Percentiles rank a stretch among this genome's conserved stretches.
These are phyloP conservation scores for Aspergillus melleus DNA, from an alignment of 2,329 filamentous ascomycete species.

Conservation along the genomic window DNA sequence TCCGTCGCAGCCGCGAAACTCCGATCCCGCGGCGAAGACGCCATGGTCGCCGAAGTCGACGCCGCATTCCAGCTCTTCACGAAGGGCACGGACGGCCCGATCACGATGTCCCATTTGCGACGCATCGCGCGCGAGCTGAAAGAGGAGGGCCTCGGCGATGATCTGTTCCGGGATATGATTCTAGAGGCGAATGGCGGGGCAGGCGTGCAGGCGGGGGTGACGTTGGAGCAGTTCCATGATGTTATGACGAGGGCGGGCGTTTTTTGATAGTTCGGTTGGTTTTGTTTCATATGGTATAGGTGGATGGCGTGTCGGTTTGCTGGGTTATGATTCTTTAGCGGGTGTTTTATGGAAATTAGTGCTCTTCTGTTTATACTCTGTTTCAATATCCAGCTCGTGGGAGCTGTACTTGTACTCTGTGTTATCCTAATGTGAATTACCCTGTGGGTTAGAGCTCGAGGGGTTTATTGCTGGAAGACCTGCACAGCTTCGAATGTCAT, in stretches of 20 bases:
- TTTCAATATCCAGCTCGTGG: no score
- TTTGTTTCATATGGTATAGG: background rate
- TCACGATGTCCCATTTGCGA: conserved; percentile 76
- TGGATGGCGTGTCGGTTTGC: background rate
- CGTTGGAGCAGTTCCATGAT: conserved; percentile 76
- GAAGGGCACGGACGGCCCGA: conserved; percentile 55
- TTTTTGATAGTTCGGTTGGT: conserved; percentile 54
- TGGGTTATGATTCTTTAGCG: conserved; percentile 2
- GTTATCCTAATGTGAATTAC: background rate
- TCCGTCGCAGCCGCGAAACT: conserved; percentile 86
- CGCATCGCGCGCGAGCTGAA: conserved; percentile 78
- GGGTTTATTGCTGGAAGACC: background rate
- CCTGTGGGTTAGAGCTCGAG: background rate
- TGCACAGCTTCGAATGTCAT: no score
- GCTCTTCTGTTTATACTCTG: no score
- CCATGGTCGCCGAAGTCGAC: conserved; percentile 68
- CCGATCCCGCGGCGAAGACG: conserved; percentile 56
- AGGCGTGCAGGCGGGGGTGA: conserved; percentile 69
- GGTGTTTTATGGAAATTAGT: background rate
- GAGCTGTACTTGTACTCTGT: no score
- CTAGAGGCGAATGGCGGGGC: conserved; percentile 85
- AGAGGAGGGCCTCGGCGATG: conserved; percentile 75
- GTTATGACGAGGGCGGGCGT: conserved; percentile 84
- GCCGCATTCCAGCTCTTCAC: conserved; percentile 83
- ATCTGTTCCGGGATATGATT: conserved; percentile 88